phyloP scores from a whole-genome alignment of 2,329 filamentous ascomycete species.

The Fusarium begoniae region DNA sequence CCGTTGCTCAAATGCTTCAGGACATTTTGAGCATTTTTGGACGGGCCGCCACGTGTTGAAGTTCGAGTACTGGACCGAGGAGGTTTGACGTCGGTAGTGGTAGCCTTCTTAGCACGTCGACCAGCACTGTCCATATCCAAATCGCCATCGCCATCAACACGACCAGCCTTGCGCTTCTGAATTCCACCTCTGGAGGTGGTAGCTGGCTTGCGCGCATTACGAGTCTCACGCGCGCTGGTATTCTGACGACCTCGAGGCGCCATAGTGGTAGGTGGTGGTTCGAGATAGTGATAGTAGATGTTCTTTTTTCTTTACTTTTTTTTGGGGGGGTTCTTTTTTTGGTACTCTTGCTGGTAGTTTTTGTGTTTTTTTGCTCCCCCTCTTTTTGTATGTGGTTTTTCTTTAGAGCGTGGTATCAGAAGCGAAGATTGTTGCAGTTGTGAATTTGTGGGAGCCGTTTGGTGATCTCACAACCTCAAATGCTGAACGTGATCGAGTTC shows the following conservation, averaged over 20 bases:
- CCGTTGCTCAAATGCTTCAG: constrained; percentile 53
- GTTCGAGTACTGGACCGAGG: constrained; percentile 43
- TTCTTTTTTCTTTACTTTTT: neutral
- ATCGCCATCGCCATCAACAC: constrained; percentile 65
- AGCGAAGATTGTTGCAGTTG: neutral
- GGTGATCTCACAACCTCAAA: neutral
- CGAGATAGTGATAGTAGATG: neutral
- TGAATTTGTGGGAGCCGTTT: neutral
- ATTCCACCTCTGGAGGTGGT: constrained; percentile 58
- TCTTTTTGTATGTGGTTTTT: neutral
- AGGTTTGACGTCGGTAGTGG: constrained; percentile 40
- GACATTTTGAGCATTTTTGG: constrained; percentile 55
- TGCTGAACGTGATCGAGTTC: neutral
- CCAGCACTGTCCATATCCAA: constrained; percentile 63
- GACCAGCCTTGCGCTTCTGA: constrained; percentile 56
- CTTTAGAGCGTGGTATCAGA: constrained; percentile 7
- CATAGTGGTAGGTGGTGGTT: constrained; percentile 38
- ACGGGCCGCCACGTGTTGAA: constrained; percentile 45
- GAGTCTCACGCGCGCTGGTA: constrained; percentile 45
- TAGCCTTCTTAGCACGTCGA: constrained; percentile 47
- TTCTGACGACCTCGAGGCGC: constrained; percentile 48
- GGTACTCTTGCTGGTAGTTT: neutral
- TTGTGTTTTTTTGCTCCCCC: neutral
- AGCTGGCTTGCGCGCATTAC: constrained; percentile 44
- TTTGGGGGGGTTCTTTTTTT: neutral